phyloP scores from a whole-genome alignment of 257 asterid species.

The Solanum ossicruentum region DNA sequence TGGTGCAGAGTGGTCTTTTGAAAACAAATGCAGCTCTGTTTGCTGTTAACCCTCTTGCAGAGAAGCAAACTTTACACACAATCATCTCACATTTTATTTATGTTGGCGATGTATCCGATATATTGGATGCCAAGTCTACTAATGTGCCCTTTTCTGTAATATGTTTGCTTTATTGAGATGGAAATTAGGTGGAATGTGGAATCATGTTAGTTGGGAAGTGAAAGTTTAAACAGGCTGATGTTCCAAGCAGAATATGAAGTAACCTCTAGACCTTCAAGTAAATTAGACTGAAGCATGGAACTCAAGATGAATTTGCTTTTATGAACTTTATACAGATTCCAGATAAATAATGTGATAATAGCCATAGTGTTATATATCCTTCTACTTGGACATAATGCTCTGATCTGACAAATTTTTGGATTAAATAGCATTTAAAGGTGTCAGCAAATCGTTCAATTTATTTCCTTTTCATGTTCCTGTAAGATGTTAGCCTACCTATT shows the following conservation, averaged over 20 bases:
- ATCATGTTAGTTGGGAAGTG: not conserved
- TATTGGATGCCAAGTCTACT: not conserved
- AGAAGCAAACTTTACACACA: constrained; percentile 7
- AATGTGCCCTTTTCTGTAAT: not conserved
- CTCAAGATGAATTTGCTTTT: not conserved
- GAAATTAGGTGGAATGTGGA: not conserved
- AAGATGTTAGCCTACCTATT: not conserved
- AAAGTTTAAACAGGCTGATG: not conserved
- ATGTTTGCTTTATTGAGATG: not conserved
- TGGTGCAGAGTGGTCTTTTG: constrained; percentile 69
- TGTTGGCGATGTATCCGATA: not conserved
- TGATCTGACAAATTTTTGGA: not conserved
- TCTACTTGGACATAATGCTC: not conserved
- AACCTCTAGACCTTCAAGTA: not conserved
- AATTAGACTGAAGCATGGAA: not conserved
- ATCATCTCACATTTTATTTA: not conserved
- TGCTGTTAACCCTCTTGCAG: constrained; percentile 73
- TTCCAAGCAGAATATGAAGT: not conserved
- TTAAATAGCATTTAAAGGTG: not conserved
- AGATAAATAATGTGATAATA: not conserved
- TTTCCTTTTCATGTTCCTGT: not conserved
- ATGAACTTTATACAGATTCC: not conserved
- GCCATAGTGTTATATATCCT: not conserved
- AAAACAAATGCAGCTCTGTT: constrained; percentile 93
- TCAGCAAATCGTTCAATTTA: not conserved